phyloP scores from a whole-genome alignment of 2,329 filamentous ascomycete genomes.

The Talaromyces funiculosus region DNA sequence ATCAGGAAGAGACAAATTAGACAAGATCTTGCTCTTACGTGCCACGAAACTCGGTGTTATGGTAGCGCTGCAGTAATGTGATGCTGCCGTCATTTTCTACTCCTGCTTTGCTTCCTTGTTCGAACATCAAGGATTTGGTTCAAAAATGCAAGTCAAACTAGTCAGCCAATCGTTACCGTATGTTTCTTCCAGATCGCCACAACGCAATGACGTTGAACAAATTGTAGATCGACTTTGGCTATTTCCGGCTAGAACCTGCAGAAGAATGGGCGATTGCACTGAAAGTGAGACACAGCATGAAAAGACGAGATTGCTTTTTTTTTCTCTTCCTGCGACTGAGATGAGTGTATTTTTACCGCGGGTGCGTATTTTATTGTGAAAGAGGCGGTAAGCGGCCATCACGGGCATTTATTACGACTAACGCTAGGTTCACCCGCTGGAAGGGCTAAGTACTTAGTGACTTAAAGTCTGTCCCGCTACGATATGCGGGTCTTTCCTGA shows the following conservation, averaged over 20 bases:
- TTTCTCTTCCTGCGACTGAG: too few species aligned
- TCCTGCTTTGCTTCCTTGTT: not conserved
- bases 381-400: not conserved
- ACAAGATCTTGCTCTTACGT: constrained; percentile 69
- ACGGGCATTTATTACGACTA: not conserved
- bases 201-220: not conserved
- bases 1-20: constrained; percentile 62
- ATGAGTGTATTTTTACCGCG: not conserved
- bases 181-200: not conserved
- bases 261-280: not conserved
- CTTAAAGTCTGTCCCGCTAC: not conserved
- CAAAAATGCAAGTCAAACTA: not conserved
- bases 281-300: not conserved
- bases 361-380: not conserved
- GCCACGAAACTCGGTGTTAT: constrained; percentile 42
- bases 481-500: not conserved
- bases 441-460: not conserved
- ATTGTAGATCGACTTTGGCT: not conserved
- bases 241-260: not conserved
- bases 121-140: not conserved
- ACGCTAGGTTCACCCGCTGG: not conserved
- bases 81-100: constrained; percentile 5
- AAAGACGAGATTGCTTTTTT: constrained; percentile 1
- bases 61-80: not conserved
- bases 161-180: constrained; percentile 1